Conservation (phyloP, 2,329 filamentous ascomycete species). For the Fusarium continuum region DNA sequence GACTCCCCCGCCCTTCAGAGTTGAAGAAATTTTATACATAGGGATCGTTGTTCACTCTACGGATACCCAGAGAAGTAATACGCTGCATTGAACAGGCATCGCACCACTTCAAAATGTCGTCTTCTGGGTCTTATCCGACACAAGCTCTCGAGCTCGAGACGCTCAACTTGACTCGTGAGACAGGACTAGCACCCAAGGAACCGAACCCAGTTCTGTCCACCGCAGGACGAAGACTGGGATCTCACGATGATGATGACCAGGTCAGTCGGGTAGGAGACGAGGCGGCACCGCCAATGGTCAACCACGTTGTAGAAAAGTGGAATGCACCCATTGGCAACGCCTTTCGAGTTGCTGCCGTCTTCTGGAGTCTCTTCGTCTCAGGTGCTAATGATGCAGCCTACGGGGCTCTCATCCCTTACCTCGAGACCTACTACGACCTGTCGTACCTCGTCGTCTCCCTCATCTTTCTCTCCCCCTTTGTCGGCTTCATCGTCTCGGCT, state of each 20-base stretch:
- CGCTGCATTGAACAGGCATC: too few species aligned
- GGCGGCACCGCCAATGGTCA: not conserved
- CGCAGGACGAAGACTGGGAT: conserved; percentile 14
- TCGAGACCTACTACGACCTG: conserved; percentile 64
- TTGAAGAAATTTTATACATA: not conserved
- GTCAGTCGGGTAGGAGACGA: not conserved
- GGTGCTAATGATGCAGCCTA: conserved; percentile 69
- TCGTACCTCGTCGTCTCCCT: conserved; percentile 71
- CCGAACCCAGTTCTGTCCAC: conserved; percentile 10
- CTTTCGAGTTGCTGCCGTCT: conserved; percentile 59
- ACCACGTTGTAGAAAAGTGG: conserved; percentile 25
- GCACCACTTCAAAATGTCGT: not conserved
- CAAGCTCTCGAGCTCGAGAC: conserved; percentile 23
- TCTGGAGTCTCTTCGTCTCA: conserved; percentile 66
- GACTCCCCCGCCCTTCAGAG: too few species aligned
- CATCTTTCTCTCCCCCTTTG: conserved; percentile 72
- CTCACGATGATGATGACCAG: not conserved
- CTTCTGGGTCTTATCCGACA: not conserved
- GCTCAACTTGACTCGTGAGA: not conserved
- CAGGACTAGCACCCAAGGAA: not conserved
- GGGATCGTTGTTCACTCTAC: too few species aligned
- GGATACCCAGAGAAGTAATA: too few species aligned
- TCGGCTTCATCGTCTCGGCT: conserved; percentile 70
- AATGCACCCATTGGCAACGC: conserved; percentile 49
- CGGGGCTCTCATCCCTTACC: conserved; percentile 29